Base-by-base conservation (phyloP, 2,329 filamentous ascomycete species). In the Colletotrichum ledebouriae region DNA sequence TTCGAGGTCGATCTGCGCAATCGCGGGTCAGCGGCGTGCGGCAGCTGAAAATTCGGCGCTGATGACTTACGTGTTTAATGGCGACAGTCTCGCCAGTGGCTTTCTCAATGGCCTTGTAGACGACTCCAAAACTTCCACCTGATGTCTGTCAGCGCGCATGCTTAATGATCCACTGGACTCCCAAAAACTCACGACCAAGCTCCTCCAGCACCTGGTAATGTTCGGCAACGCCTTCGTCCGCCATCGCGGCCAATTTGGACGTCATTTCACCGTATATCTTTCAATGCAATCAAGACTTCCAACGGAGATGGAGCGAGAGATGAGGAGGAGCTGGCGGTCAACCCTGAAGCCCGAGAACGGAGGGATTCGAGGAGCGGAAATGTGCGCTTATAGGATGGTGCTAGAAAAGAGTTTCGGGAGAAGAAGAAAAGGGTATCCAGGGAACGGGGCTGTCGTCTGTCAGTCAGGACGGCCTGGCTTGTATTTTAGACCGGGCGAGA, bases 141-240 rank as follows among this genome's bases (percentile, higher is more conserved):
- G 75, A 49, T 42, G 63, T 72, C 58, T 64, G 59, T 69, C 67
- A 69, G 63, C 57, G 37, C 57, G 22, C 44, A 46, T 42, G 44
- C 33, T 15, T 13, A 7, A 7, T 4, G 25, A 39, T 29, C 29
- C 22, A 17, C 4, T 6, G 17, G 41, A 42, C 34, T 56, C 41
- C 5, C 4, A 60, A 59, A 39, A 47, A 89, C 93, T 84, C 84
- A 97, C 94, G 94, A 76, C 95, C 95, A 75, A 98, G 87, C 84
- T 98, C 96, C 85, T 98, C 95, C 75, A 98, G 87, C 78, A 98
- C 92, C 82, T 97, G 93, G 81, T 97, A 99, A 78, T 93, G 91
- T 76, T 90, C 90, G 75, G 94, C 92, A 84, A 97, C 90, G 73
- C 84, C 86, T 80, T 88, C 86, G 78, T 86, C 84, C 46, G 84